Evolutionary conservation across 2,329 filamentous ascomycete genomes (phyloP), one percentile per base, ranked within the genome.

Genomic region (Colletotrichum tropicale): DNA sequence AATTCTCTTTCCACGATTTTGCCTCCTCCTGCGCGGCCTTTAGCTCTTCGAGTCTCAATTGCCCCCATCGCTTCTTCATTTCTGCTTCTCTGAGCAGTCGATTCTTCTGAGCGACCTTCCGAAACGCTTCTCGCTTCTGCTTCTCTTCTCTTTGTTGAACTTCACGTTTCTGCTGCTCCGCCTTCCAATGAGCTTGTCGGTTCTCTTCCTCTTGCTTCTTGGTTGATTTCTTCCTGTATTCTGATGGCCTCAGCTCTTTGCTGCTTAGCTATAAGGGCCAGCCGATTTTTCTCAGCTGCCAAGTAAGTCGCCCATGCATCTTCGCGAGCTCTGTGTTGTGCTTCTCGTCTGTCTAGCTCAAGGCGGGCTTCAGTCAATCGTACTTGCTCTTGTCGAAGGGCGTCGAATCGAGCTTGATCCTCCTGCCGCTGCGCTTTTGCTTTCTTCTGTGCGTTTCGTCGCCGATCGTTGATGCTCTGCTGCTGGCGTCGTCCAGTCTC

Each of bases 1-100:
- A 8, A n/a, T n/a, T 12, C 38, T n/a, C 18, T n/a, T 8, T 43
- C 3, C 18, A 6, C 3, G 0, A 0, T 43, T 6, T 43, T 0
- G 6, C 38, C 9, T 43, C 6, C 8, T 43, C 5, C 9, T 0
- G 38, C 38, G 38, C 8, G 38, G 3, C 18, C n/a, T 43, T 8
- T 8, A 3, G 18, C 18, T 2, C 18, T 43, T 18, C 1, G 18
- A 43, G 2, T 43, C 10, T n/a, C 38, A n/a, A 1, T n/a, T n/a
- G n/a, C n/a, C n/a, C n/a, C n/a, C n/a, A n/a, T 3, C 5, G 18
- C 8, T 5, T 38, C 16, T 38, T 8, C 3, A 5, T 3, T 5
- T 43, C 9, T n/a, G 38, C 5, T 1, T 43, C 3, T 10, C 6
- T 2, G 18, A 3, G 18, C 2, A n/a, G n/a, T 43, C 5, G 6